Conservation (phyloP, 2,329 filamentous ascomycete species). For the Chrysosphaeria jannelii region DNA sequence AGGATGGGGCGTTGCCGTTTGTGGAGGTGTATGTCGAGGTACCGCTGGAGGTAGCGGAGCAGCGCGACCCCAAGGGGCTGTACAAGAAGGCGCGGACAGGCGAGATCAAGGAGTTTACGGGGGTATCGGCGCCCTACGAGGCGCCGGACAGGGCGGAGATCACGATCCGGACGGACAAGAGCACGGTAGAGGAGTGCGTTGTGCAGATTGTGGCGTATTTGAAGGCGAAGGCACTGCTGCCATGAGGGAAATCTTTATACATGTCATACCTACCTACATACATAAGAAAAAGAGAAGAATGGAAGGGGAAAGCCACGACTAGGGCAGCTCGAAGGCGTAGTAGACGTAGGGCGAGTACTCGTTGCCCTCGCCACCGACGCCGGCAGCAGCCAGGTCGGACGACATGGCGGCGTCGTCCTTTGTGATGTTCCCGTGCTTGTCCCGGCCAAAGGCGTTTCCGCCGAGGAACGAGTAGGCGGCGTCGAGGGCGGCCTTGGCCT, state of each 20-base stretch:
- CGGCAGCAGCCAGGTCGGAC: conserved; percentile 58
- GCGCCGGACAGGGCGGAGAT: conserved; percentile 65
- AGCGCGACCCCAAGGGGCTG: conserved; percentile 85
- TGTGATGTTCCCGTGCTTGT: conserved; percentile 75
- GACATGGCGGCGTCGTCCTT: conserved; percentile 63
- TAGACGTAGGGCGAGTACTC: conserved; percentile 95
- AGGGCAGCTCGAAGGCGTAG: conserved; percentile 67
- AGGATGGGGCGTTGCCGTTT: conserved; percentile 49
- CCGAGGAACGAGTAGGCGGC: conserved; percentile 69
- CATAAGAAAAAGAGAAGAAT: conserved; percentile 1
- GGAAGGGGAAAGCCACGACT: conserved; percentile 1
- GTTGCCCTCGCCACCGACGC: conserved; percentile 31
- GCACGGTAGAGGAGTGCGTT: conserved; percentile 69
- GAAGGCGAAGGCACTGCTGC: conserved; percentile 31
- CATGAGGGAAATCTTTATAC: background rate
- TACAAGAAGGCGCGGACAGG: conserved; percentile 92
- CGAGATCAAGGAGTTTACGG: conserved; percentile 91
- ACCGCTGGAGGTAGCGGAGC: conserved; percentile 68
- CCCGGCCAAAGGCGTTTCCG: conserved; percentile 74
- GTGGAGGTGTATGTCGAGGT: conserved; percentile 87
- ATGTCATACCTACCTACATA: background rate
- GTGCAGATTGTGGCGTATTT: conserved; percentile 57
- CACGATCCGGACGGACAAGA: conserved; percentile 53
- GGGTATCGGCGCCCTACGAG: conserved; percentile 86
- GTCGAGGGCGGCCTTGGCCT: conserved; percentile 53